Conservation (phyloP, 1,284 basidiomycete genomes). For the Cutaneotrichosporon sp. region DNA sequence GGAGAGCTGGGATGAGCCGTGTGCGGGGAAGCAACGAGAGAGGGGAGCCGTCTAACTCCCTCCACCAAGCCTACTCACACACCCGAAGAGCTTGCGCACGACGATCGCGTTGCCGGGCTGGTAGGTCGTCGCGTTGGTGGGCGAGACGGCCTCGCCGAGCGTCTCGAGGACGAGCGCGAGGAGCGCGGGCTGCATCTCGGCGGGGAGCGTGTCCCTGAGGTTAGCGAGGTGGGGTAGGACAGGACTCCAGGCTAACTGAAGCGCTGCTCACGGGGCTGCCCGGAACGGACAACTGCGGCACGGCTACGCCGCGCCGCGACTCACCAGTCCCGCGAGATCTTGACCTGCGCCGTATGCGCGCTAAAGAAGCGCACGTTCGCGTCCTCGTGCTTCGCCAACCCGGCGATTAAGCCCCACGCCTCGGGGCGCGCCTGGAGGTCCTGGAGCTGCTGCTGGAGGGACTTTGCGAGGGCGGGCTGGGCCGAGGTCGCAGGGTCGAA, state of each 20-base stretch:
- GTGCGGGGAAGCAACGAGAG: neutral
- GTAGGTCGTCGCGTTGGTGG: conserved; percentile 36
- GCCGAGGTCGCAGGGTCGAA: conserved; percentile 41
- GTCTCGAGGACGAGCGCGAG: conserved; percentile 45
- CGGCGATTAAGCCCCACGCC: conserved; percentile 53
- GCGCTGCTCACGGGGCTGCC: too few species aligned
- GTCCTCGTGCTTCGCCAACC: conserved; percentile 57
- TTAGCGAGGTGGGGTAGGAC: too few species aligned
- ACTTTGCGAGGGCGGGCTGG: conserved; percentile 43
- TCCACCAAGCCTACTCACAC: conserved; percentile 59
- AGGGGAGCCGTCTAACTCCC: neutral
- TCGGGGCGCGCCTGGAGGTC: conserved; percentile 46
- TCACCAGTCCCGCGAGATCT: conserved; percentile 85
- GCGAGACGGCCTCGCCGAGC: conserved; percentile 42
- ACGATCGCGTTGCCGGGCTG: conserved; percentile 59
- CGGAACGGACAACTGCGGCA: too few species aligned
- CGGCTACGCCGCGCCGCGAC: too few species aligned
- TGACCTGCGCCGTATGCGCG: conserved; percentile 85
- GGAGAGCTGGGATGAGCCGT: conserved; percentile 38
- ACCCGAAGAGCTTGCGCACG: conserved; percentile 79
- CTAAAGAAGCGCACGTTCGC: conserved; percentile 87
- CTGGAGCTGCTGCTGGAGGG: conserved; percentile 50
- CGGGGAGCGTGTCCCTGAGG: conserved; percentile 50
- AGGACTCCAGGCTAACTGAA: too few species aligned
- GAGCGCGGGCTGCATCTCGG: conserved; percentile 43